These are phyloP conservation scores for Suillus bovinus DNA, from an alignment of 768 basidiomycete species.

Conservation along the genomic window DNA sequence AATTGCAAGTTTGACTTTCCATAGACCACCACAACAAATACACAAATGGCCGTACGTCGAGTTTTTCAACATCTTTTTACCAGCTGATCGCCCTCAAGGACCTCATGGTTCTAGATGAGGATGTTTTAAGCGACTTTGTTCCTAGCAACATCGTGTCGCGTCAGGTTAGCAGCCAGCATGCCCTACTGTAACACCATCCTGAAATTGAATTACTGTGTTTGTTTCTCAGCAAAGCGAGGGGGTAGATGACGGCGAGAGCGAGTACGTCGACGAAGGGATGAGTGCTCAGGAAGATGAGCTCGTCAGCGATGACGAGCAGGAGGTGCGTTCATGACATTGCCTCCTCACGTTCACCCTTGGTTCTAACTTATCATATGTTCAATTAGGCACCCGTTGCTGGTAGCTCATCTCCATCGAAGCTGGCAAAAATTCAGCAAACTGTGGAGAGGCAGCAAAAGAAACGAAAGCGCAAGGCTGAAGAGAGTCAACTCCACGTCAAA, in stretches of 20 bases:
- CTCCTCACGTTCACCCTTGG: constrained; percentile 7
- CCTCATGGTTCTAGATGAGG: constrained; percentile 52
- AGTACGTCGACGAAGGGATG: constrained; percentile 58
- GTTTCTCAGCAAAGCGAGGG: constrained; percentile 58
- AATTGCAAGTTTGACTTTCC: not conserved
- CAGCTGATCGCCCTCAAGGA: constrained; percentile 15
- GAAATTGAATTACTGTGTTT: constrained; percentile 29
- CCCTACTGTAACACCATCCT: constrained; percentile 12
- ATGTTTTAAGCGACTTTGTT: constrained; percentile 87
- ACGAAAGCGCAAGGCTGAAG: constrained; percentile 64
- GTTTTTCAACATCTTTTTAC: not conserved
- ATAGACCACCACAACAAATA: constrained; percentile 19
- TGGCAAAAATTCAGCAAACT: constrained; percentile 38
- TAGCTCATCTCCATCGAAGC: constrained; percentile 31
- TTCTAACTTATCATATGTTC: constrained; percentile 9
- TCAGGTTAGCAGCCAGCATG: constrained; percentile 50
- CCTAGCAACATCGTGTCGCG: constrained; percentile 91
- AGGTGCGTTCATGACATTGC: constrained; percentile 22
- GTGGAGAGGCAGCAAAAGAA: constrained; percentile 45
- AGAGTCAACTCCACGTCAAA: constrained; percentile 67
- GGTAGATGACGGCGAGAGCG: constrained; percentile 68
- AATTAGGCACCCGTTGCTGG: constrained; percentile 22
- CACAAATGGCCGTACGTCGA: constrained; percentile 24
- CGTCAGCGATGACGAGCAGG: constrained; percentile 52
- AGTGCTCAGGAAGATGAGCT: constrained; percentile 63